A percentile compares a stretch with the other conserved stretches of the same genome.
Evolutionary conservation across 2,329 filamentous ascomycete genomes (phyloP).

Genomic region (Monilinia aucupariae): DNA sequence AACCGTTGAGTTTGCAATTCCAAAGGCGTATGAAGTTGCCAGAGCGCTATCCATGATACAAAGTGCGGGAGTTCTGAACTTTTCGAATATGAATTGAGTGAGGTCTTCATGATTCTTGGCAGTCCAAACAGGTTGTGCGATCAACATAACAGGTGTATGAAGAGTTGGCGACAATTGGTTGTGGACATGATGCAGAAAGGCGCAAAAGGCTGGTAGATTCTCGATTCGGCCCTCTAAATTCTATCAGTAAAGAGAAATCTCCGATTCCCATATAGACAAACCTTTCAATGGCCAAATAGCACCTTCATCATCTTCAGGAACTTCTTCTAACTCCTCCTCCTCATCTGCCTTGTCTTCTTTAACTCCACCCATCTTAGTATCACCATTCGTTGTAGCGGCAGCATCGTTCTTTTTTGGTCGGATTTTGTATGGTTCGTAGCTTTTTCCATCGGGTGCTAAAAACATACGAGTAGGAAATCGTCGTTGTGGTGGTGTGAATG

Average conservation of each 20-base stretch:
- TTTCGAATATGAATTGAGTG: slow-evolving; percentile 93
- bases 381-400: slow-evolving; percentile 29
- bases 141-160: slow-evolving; percentile 88
- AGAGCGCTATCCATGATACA: slow-evolving; percentile 85
- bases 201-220: slow-evolving; percentile 89
- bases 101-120: slow-evolving; percentile 80
- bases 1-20: slow-evolving; percentile 70
- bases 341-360: slow-evolving; percentile 36
- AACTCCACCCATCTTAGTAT: slow-evolving; percentile 34
- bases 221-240: slow-evolving; percentile 67
- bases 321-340: slow-evolving; percentile 50
- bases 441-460: slow-evolving; percentile 65
- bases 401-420: slow-evolving; percentile 53
- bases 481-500: slow-evolving; percentile 75
- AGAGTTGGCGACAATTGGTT: slow-evolving; percentile 83
- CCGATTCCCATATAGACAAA: slow-evolving; percentile 28
- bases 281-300: slow-evolving; percentile 79
- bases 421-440: slow-evolving; percentile 77
- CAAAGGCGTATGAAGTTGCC: slow-evolving; percentile 79
- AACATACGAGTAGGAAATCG: slow-evolving; percentile 95
- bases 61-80: slow-evolving; percentile 89
- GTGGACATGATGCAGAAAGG: slow-evolving; percentile 88
- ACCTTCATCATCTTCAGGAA: slow-evolving; percentile 73
- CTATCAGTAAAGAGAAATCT: slow-evolving; percentile 17
- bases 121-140: slow-evolving; percentile 87